phyloP scores from a whole-genome alignment of 2,329 filamentous ascomycete genomes.

The Xylaria sp. region DNA sequence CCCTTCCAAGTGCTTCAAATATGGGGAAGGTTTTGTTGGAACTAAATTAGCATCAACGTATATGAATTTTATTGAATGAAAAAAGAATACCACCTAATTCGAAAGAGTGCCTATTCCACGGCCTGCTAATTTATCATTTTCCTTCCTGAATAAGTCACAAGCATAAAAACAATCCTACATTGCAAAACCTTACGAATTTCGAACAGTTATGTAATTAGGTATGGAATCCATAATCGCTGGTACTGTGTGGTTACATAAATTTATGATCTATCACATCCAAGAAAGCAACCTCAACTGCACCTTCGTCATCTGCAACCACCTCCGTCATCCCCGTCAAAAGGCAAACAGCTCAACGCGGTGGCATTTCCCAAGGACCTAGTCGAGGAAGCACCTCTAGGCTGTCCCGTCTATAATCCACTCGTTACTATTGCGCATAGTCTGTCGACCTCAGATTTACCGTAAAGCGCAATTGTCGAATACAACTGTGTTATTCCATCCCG shows the following conservation, averaged over 20 bases:
- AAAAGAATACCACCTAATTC: conserved; percentile 1
- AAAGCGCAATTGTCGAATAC: neutral
- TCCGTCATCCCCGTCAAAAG: no score
- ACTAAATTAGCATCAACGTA: conserved; percentile 1
- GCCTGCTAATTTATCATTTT: neutral
- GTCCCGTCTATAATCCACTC: neutral
- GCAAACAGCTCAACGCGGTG: no score
- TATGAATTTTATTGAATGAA: conserved; percentile 28
- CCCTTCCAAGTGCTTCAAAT: neutral
- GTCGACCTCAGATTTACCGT: neutral
- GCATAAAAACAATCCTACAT: neutral
- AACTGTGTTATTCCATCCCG: neutral
- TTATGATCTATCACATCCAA: neutral
- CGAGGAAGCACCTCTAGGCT: neutral
- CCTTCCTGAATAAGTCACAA: neutral
- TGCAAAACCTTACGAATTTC: no score
- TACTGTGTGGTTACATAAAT: no score
- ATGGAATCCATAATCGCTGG: neutral
- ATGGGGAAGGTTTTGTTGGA: conserved; percentile 8
- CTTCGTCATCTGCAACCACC: no score
- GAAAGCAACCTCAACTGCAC: neutral
- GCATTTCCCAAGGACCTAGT: no score
- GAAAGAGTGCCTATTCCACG: neutral
- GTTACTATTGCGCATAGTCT: neutral
- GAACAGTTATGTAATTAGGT: no score